Conservation (phyloP, 257 asterid genomes). For the Phtheirospermum japonicum region DNA sequence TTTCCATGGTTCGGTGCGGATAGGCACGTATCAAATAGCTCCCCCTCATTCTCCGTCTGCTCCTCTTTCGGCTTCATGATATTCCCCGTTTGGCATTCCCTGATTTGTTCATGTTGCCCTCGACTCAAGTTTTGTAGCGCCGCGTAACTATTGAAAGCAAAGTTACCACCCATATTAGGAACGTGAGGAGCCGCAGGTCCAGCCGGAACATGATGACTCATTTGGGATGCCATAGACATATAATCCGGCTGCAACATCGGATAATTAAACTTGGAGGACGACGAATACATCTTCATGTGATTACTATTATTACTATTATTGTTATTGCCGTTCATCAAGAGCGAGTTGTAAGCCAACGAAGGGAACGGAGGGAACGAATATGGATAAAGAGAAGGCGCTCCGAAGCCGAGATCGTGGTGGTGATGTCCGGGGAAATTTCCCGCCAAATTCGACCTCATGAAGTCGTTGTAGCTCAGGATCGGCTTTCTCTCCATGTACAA, state of each 20-base stretch:
- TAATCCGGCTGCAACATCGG: constrained; percentile 33
- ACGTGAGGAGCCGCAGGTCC: constrained; percentile 12
- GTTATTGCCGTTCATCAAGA: constrained; percentile 28
- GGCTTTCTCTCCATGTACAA: constrained; percentile 47
- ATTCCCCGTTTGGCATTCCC: constrained; percentile 29
- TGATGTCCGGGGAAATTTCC: constrained; percentile 28
- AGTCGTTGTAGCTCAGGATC: constrained; percentile 33
- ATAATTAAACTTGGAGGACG: constrained; percentile 16
- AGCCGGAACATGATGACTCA: constrained; percentile 23
- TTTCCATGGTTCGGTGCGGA: constrained; percentile 33
- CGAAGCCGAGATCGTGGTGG: constrained; percentile 35
- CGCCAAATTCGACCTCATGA: constrained; percentile 31
- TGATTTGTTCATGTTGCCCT: constrained; percentile 24
- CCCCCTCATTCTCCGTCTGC: constrained; percentile 37
- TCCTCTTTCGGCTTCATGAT: constrained; percentile 51
- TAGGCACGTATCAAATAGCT: constrained; percentile 31
- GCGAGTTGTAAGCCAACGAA: constrained; percentile 27
- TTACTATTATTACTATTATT: neutral
- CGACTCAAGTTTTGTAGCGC: constrained; percentile 24
- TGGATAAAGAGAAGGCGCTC: constrained; percentile 39
- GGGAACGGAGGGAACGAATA: constrained; percentile 41
- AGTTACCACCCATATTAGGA: constrained; percentile 27
- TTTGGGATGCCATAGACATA: constrained; percentile 15
- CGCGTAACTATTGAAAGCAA: constrained; percentile 29
- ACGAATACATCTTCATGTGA: constrained; percentile 16